Percentiles rank a stretch among this genome's conserved stretches.
Conservation (phyloP, 768 basidiomycete genomes). For the Inosperma sp. region DNA sequence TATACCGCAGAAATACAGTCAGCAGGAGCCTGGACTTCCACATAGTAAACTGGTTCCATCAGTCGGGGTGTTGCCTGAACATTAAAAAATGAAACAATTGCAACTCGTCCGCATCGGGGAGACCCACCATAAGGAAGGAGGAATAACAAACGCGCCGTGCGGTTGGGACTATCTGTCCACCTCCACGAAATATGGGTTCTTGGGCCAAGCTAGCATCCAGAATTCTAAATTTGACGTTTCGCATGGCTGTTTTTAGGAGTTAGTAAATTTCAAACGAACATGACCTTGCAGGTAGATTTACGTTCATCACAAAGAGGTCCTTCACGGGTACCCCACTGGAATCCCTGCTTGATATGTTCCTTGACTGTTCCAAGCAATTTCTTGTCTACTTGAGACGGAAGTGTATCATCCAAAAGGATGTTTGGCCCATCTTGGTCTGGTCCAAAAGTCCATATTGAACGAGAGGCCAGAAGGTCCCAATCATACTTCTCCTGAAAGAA, state of each 20-base stretch:
- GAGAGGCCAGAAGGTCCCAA: conserved; percentile 95
- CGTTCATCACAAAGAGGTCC: conserved; percentile 98
- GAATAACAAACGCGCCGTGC: conserved; percentile 99
- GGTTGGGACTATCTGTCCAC: conserved; percentile 98
- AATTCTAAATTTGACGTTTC: conserved; percentile 97
- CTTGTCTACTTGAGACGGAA: conserved; percentile 95
- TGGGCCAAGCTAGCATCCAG: conserved; percentile 88
- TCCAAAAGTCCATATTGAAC: conserved; percentile 99
- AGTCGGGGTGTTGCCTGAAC: conserved; percentile 84
- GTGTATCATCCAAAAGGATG: conserved; percentile 89
- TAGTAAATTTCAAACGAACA: neutral
- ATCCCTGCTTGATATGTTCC: conserved; percentile 97
- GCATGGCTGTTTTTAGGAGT: conserved; percentile 66
- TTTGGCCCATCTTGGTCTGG: conserved; percentile 96
- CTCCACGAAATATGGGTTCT: conserved; percentile 96
- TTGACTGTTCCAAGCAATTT: conserved; percentile 84
- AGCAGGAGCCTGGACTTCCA: conserved; percentile 98
- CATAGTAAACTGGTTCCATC: conserved; percentile 98
- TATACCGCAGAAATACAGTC: conserved; percentile 99
- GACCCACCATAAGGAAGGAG: conserved; percentile 91
- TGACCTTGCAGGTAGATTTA: conserved; percentile 43
- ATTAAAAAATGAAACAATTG: conserved; percentile 15
- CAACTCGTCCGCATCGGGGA: conserved; percentile 10
- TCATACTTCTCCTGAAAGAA: conserved; percentile 98
- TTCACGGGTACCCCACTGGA: conserved; percentile 98